These are phyloP conservation scores for Hortiboletus flavorubellus DNA, from an alignment of 768 basidiomycete genomes.

Conservation along the genomic window DNA sequence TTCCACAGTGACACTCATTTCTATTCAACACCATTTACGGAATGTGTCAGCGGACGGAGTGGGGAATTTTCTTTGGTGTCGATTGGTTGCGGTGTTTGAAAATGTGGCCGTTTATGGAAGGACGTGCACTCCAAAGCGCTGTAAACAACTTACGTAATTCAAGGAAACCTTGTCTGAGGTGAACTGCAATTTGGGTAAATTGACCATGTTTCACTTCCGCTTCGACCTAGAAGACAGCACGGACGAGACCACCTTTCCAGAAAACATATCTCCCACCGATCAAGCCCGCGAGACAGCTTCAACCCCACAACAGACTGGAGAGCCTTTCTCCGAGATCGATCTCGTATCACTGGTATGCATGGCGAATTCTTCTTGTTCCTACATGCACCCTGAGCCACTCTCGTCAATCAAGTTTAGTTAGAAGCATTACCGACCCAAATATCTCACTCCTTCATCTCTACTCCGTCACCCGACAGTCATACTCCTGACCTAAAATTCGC, in stretches of 20 bases:
- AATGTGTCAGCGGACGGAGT: background rate
- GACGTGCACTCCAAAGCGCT: background rate
- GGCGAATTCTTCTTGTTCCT: background rate
- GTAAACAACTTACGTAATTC: background rate
- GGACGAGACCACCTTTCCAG: slow-evolving; percentile 20
- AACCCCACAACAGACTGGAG: background rate
- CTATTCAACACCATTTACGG: slow-evolving; percentile 8
- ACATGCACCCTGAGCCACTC: background rate
- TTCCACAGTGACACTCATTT: background rate
- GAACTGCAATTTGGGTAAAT: no score
- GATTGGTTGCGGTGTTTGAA: background rate
- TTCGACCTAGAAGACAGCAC: slow-evolving; percentile 57
- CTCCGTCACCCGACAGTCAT: slow-evolving; percentile 41
- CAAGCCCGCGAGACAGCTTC: background rate
- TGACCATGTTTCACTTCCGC: slow-evolving; percentile 42
- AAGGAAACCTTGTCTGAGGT: no score
- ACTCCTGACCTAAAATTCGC: slow-evolving; percentile 40
- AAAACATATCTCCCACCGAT: background rate
- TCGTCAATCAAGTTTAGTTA: slow-evolving; percentile 46
- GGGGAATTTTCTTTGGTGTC: background rate
- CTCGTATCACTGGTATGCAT: slow-evolving; percentile 32
- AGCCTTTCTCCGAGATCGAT: slow-evolving; percentile 29
- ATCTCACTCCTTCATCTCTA: slow-evolving; percentile 71
- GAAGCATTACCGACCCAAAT: slow-evolving; percentile 65
- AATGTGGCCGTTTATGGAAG: background rate